phyloP scores from a whole-genome alignment of 352 stramenopile genomes.

The Globisporangium solare region DNA sequence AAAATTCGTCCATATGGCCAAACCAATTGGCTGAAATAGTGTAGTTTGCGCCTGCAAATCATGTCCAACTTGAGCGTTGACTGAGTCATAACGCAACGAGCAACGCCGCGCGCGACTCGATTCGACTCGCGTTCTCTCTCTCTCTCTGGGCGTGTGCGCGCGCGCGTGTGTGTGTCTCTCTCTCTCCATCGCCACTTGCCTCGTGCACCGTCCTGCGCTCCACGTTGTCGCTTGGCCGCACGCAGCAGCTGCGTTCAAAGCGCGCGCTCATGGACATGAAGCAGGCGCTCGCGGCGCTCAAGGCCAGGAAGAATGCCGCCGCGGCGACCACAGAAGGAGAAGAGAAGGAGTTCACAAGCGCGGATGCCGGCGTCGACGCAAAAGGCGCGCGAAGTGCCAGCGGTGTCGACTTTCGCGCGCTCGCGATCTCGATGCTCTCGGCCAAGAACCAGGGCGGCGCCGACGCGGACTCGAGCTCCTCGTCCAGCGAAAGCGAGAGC shows the following conservation, averaged over 20 bases:
- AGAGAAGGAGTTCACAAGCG: not conserved
- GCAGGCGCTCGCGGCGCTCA: not conserved
- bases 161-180: too few relatives aligned
- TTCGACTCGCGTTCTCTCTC: too few relatives aligned
- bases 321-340: not conserved
- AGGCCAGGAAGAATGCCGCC: not conserved
- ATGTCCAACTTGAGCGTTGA: not conserved
- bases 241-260: too few relatives aligned
- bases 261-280: not conserved
- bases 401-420: not conserved
- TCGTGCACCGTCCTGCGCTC: too few relatives aligned
- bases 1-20: not conserved
- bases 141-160: too few relatives aligned
- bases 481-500: conserved; percentile 3
- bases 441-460: too few relatives aligned
- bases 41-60: not conserved
- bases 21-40: not conserved
- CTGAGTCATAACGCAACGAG: too few relatives aligned
- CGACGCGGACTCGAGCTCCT: conserved; percentile 3
- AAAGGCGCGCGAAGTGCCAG: not conserved
- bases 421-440: not conserved
- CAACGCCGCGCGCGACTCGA: too few relatives aligned
- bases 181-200: too few relatives aligned
- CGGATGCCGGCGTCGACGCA: too few relatives aligned
- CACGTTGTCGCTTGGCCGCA: too few relatives aligned